These are phyloP conservation scores for Tuber melanosporum DNA, from an alignment of 495 filamentous ascomycete genomes.

Conservation along the genomic window DNA sequence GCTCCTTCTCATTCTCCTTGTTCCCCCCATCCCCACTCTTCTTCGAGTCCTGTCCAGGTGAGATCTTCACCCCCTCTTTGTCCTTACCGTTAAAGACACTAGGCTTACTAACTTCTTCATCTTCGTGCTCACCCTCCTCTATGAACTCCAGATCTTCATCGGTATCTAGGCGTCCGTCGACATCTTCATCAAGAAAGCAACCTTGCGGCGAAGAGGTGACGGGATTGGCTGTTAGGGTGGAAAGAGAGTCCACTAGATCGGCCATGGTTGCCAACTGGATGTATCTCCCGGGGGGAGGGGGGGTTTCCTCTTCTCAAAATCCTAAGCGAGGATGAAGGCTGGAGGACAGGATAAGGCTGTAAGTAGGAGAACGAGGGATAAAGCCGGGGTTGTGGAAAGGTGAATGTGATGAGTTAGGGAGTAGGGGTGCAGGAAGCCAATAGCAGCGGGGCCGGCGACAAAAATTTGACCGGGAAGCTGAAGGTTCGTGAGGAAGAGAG, in stretches of 20 bases:
- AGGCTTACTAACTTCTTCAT: slow-evolving; percentile 15
- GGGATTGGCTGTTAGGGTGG: not conserved
- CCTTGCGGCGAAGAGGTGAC: slow-evolving; percentile 7
- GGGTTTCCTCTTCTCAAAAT: not conserved
- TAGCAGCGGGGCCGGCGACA: not conserved
- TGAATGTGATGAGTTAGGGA: not conserved
- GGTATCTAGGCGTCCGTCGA: slow-evolving; percentile 26
- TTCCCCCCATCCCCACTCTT: slow-evolving; percentile 2
- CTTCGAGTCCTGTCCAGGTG: slow-evolving; percentile 6
- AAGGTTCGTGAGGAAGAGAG: slow-evolving; percentile 4
- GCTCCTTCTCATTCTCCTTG: not conserved
- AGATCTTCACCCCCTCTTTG: not conserved
- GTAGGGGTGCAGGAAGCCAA: not conserved
- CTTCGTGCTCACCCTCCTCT: slow-evolving; percentile 11
- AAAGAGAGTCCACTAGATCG: slow-evolving; percentile 9
- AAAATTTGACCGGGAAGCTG: not conserved
- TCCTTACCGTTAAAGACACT: not conserved
- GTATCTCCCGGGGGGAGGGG: not conserved
- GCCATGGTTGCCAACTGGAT: slow-evolving; percentile 4
- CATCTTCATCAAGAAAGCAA: slow-evolving; percentile 30
- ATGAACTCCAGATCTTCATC: slow-evolving; percentile 29
- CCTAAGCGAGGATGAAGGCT: not conserved
- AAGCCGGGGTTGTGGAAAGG: not conserved
- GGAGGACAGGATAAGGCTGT: not conserved
- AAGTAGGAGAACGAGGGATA: not conserved